Base-by-base conservation (phyloP, 1,139 yeast species). In the Geotrichum carabidarum region DNA sequence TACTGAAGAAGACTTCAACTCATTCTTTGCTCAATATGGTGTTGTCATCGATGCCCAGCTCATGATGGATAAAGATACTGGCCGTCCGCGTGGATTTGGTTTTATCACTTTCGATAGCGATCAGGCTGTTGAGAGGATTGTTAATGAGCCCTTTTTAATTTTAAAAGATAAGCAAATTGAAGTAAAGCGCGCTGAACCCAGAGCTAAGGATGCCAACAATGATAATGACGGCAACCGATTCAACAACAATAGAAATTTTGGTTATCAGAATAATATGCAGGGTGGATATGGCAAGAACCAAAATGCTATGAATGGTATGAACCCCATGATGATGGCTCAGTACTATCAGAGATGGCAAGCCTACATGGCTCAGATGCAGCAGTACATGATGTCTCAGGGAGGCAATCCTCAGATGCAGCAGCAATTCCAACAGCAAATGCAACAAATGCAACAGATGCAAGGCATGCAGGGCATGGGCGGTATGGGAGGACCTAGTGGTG, bases 11-110 rank as follows among this genome's bases (percentile, higher is more conserved):
- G 98, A 93, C 63, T 94, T 93, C 71, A 86, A 86, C 68, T 84
- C 81, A 49, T 91, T 88, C 71, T 93, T 93, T 69, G 82, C 90
- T 51, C 87, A 86, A 71, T 93, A 86, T 71, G 99, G 99, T 64
- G 83, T 84, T 48, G 94, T 93, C 58, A 87, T 93, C 63, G 99
- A 94, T 73, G 96, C 98, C 47, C 98, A 93, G 72, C 80, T 93
- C 62, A 93, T 93, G 99, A 81, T 94, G 65, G 98, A 93, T 71
- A 94, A 93, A 72, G 98, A 93, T 69, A 89, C 98, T 7, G 99
- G 99, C 57, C 82, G 96, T 68, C 91, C 98, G 2, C 81, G 99
- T 74, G 99, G 99, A 32, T 93, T 93, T 71, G 99, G 99, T 0
- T 93, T 93, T 71, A 93, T 93, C 61, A 93, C 99, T 8, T 93